Evolutionary conservation across 306 rosid species (phyloP).

Genomic region (Vachellia pachyceras): DNA sequence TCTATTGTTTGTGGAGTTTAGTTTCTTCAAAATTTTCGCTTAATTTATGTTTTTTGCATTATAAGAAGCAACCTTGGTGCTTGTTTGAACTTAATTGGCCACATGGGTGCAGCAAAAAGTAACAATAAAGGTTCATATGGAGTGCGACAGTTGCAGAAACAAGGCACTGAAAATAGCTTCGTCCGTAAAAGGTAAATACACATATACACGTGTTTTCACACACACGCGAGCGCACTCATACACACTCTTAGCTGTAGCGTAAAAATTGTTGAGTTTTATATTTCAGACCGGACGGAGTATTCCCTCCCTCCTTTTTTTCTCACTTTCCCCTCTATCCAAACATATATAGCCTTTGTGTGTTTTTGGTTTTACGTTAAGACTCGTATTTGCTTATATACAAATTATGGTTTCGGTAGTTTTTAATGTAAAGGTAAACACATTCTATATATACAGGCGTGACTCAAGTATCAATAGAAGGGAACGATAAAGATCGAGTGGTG

Average conservation of each 20-base stretch:
- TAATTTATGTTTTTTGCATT: not conserved
- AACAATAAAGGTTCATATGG: not conserved
- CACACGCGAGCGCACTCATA: too few relatives aligned
- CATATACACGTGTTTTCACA: not conserved
- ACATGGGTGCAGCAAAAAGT: not conserved
- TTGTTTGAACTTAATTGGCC: not conserved
- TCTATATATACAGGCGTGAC: not conserved
- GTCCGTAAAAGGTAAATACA: not conserved
- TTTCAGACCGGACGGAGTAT: too few relatives aligned
- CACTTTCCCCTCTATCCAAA: too few relatives aligned
- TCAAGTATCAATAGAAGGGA: not conserved
- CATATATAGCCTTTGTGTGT: too few relatives aligned
- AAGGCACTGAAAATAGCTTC: not conserved
- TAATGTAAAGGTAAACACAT: not conserved
- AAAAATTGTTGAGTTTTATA: too few relatives aligned
- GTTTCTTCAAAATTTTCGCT: not conserved
- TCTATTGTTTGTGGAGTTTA: not conserved
- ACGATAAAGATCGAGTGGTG: not conserved
- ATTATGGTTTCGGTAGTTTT: not conserved
- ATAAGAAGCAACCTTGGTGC: not conserved
- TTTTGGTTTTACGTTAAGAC: not conserved
- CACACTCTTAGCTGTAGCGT: too few relatives aligned
- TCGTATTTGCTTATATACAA: not conserved
- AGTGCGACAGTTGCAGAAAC: not conserved
- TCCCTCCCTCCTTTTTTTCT: too few relatives aligned